A percentile compares a stretch with the other conserved stretches of the same genome.
These are phyloP conservation scores for Lodderomyces parapsilosis DNA, from an alignment of 1,139 yeast genomes.

Conservation along the genomic window DNA sequence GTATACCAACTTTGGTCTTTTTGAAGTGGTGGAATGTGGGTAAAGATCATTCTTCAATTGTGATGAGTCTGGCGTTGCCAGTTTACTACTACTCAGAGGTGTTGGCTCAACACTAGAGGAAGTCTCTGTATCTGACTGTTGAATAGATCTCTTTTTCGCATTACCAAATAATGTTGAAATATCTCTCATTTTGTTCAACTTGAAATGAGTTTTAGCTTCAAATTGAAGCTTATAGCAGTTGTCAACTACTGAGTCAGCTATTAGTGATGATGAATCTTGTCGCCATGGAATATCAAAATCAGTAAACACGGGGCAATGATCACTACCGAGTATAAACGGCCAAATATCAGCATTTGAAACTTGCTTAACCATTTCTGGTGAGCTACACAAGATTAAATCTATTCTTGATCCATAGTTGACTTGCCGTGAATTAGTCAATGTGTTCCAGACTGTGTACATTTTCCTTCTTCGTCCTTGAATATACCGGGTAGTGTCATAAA, in stretches of 20 bases:
- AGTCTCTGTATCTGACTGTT: conserved; percentile 4
- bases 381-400: conserved; percentile 53
- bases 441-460: conserved; percentile 93
- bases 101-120: background rate
- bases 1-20: conserved; percentile 13
- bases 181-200: conserved; percentile 48
- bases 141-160: conserved; percentile 8
- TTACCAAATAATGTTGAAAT: conserved; percentile 49
- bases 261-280: conserved; percentile 4
- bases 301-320: conserved; percentile 88
- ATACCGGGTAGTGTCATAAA: conserved; percentile 66
- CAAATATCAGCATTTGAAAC: conserved; percentile 59
- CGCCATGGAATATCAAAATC: conserved; percentile 50
- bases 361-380: conserved; percentile 10
- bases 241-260: background rate
- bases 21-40: background rate
- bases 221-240: conserved; percentile 32
- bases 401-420: conserved; percentile 86
- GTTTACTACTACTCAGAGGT: background rate
- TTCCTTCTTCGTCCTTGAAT: conserved; percentile 56
- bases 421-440: conserved; percentile 73
- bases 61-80: conserved; percentile 1
- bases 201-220: conserved; percentile 57
- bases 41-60: background rate
- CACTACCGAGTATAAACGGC: conserved; percentile 78